These are phyloP conservation scores for Arxiozyma bovina DNA, from an alignment of 1,139 yeast species.

Conservation along the genomic window DNA sequence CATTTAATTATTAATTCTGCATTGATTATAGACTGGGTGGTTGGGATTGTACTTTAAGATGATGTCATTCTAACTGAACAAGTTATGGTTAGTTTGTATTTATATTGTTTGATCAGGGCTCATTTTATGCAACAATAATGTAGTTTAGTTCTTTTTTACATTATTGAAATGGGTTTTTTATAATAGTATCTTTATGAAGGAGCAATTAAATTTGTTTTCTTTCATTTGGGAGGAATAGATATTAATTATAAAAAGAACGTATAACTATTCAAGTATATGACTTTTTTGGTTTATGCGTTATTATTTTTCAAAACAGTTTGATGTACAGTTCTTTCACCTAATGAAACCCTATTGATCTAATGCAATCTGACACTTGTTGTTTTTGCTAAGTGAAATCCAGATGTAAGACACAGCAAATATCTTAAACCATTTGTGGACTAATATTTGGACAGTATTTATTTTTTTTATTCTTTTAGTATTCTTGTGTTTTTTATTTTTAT, in stretches of 20 bases:
- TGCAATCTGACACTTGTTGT: background rate
- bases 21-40: conserved; percentile 2
- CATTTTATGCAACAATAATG: background rate
- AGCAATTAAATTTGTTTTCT: conserved; percentile 20
- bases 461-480: background rate
- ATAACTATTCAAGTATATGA: background rate
- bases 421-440: background rate
- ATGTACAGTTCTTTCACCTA: background rate
- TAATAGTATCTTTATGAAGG: conserved; percentile 6
- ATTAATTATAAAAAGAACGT: background rate
- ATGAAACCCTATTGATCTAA: conserved; percentile 3
- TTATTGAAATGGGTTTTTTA: background rate
- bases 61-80: background rate
- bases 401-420: background rate
- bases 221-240: conserved; percentile 8
- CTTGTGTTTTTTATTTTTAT: background rate
- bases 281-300: background rate
- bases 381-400: background rate
- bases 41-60: background rate
- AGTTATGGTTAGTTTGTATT: too few relatives aligned
- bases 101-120: background rate
- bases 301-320: background rate
- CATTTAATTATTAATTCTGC: background rate
- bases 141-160: conserved; percentile 2
- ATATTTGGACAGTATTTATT: background rate